Evolutionary conservation across 192 early-diverging fungal species (phyloP).

Genomic region (Backusella australiensis): DNA sequence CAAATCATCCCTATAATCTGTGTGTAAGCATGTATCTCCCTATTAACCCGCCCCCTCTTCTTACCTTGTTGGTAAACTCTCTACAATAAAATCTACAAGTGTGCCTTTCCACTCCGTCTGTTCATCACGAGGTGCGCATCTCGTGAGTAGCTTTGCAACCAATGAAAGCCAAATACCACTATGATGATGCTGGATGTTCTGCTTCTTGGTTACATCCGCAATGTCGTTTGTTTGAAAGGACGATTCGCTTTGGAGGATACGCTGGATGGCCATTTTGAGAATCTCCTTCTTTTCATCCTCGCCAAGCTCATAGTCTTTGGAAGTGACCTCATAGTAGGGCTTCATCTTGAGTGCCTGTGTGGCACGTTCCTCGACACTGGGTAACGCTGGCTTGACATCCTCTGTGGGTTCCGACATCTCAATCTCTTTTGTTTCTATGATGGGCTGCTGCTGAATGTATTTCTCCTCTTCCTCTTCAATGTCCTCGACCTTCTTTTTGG

Average conservation of each 20-base stretch:
- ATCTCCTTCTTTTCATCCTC: constrained; percentile 18
- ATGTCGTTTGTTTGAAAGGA: background rate
- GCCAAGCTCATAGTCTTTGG: constrained; percentile 11
- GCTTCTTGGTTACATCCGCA: background rate
- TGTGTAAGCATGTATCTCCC: too few species aligned
- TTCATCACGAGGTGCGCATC: background rate
- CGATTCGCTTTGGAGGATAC: constrained; percentile 30
- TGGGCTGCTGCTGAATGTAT: background rate
- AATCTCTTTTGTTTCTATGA: background rate
- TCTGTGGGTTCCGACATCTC: background rate
- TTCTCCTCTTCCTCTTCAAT: background rate
- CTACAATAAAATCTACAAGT: constrained; percentile 56
- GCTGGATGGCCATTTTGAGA: constrained; percentile 27
- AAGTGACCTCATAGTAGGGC: constrained; percentile 32
- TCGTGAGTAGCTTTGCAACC: constrained; percentile 21
- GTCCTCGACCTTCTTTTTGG: background rate
- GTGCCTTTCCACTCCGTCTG: constrained; percentile 32
- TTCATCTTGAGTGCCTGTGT: constrained; percentile 40
- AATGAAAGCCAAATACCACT: constrained; percentile 17
- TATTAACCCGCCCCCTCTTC: too few species aligned
- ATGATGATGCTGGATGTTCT: background rate
- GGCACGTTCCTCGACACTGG: constrained; percentile 31
- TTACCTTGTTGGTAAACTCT: constrained; percentile 61
- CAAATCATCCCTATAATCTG: constrained; percentile 43
- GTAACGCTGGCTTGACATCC: background rate